Evolutionary conservation across 768 basidiomycete species (phyloP).

Genomic region (Pleurotus giganteus): DNA sequence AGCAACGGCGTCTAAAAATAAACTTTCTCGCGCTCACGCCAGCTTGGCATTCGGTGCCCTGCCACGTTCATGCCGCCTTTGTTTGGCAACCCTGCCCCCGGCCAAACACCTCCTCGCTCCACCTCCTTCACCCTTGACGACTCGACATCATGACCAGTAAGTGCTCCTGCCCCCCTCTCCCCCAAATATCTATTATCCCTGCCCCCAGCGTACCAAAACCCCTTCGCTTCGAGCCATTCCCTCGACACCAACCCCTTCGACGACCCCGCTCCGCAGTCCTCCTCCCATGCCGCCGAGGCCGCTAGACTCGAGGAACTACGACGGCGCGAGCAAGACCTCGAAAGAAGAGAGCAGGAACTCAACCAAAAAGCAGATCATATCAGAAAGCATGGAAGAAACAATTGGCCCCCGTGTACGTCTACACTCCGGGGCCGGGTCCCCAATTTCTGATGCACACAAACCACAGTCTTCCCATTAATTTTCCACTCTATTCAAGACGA

Average conservation of each 20-base stretch:
- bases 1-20: slow-evolving; percentile 1
- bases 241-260: slow-evolving; percentile 90
- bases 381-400: slow-evolving; percentile 77
- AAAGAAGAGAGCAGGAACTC: slow-evolving; percentile 75
- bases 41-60: background rate
- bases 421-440: slow-evolving; percentile 25
- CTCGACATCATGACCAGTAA: slow-evolving; percentile 12
- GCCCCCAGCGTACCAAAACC: slow-evolving; percentile 54
- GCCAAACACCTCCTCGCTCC: too few species aligned
- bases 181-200: background rate
- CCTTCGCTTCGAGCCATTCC: slow-evolving; percentile 81
- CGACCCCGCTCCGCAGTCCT: slow-evolving; percentile 55
- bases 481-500: slow-evolving; percentile 92
- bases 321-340: slow-evolving; percentile 78
- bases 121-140: background rate
- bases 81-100: too few species aligned
- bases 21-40: slow-evolving; percentile 8
- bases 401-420: slow-evolving; percentile 87
- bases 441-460: background rate
- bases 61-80: background rate
- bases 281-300: slow-evolving; percentile 29
- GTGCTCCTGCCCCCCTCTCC: background rate
- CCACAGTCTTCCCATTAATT: slow-evolving; percentile 86
- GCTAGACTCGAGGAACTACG: slow-evolving; percentile 63
- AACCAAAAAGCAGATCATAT: slow-evolving; percentile 66